These are phyloP conservation scores for Verruconis gallopava DNA, from an alignment of 2,329 filamentous ascomycete species.

Conservation along the genomic window DNA sequence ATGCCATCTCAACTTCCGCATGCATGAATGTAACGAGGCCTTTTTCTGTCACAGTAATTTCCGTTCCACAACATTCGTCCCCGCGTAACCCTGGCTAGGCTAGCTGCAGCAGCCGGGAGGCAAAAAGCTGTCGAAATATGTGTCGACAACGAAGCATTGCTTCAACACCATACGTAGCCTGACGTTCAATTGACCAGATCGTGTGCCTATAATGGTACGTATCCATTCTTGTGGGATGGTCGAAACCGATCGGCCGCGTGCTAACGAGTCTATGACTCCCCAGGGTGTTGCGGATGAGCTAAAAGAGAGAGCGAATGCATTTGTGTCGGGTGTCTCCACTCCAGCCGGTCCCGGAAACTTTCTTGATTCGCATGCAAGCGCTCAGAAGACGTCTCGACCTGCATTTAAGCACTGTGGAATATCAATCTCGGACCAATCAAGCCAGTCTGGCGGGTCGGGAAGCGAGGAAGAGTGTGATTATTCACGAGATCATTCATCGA, in stretches of 20 bases:
- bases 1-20: too few species aligned
- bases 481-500: too few species aligned
- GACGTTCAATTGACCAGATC: neutral
- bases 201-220: neutral
- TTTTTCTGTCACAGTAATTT: too few species aligned
- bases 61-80: neutral
- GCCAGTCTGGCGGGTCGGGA: neutral
- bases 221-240: neutral
- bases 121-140: neutral
- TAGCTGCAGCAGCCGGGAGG: neutral
- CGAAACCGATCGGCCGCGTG: neutral
- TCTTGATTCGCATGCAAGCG: constrained; percentile 1
- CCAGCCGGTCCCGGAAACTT: neutral
- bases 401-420: neutral
- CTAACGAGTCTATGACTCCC: neutral
- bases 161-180: neutral
- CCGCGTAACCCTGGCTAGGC: neutral
- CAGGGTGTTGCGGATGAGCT: neutral
- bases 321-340: neutral
- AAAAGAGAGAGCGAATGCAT: neutral
- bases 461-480: neutral
- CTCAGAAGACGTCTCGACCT: neutral
- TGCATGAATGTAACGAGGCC: too few species aligned
- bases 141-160: neutral
- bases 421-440: neutral